Evolutionary conservation across 2,329 filamentous ascomycete species (phyloP), one percentile per base, ranked within the genome.

Genomic region (Albifimbria verrucaria): DNA sequence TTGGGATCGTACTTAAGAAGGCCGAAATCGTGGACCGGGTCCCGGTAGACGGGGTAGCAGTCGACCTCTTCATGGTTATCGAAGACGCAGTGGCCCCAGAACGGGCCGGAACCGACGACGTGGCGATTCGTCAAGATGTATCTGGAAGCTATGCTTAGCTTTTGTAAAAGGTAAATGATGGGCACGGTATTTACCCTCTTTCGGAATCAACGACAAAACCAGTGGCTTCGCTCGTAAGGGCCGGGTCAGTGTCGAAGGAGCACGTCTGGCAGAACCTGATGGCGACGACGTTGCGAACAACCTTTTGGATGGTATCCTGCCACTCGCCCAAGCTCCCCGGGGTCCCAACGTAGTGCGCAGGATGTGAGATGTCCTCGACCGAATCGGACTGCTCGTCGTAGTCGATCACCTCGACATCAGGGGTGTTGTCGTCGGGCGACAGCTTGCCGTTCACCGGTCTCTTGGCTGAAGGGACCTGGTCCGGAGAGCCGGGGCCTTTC

Each of bases 181-280:
- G 15, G 32, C 32, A 39, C 32, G 15, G 12, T 12, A 39, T 87
- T 62, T 76, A 88, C 69, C 94, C 94, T 69, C 85, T 86, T 73
- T 96, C 88, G 5, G 94, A 90, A 74, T 99, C 94, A 22, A 99
- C 94, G 17, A 99, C 92, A 68, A 99, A 99, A 7, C 94, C 94
- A 1, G 94, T 99, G 3, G 94, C 94, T 75, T 99, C 94, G 65
- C 92, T 97, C 18, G 91, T 91, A 70, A 96, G 81, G 7, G 94
- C 94, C 24, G 90, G 78, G 63, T 99, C 94, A n/a, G 94, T 97
- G 70, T 99, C 94, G 70, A 99, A 99, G 22, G 93, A 92, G 70
- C 90, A 96, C 0, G 94, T 97, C 78, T 97, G 92, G 70, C 93
- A 97, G 76, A 99, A 99, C 61, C 96, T 89, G 65, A 99, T 97